Evolutionary conservation across 2,329 filamentous ascomycete species (phyloP), one percentile per base, ranked within the genome.

Genomic region (Cercospora nicotianae): DNA sequence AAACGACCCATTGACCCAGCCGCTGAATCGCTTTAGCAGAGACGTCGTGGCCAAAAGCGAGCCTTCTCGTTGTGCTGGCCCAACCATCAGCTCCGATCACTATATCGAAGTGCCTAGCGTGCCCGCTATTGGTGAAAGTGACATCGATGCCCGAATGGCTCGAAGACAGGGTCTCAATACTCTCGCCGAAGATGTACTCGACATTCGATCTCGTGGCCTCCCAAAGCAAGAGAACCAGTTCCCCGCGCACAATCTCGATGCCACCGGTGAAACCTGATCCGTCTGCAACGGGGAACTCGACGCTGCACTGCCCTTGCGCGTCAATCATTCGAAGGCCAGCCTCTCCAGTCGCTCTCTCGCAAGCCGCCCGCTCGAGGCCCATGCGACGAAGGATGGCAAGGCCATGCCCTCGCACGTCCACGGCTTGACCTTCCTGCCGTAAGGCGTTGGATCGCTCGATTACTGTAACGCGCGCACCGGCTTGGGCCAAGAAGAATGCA

Each of bases 171-270:
- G 64, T 33, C 5, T n/a, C 61, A 30, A 76, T 66, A 16, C 65
- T 70, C 3, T 69, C 72, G 51, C 67, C 67, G 59, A 73, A 74
- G 7, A 69, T 7, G 57, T 75, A 75, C 23, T 72, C 39, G 9
- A 74, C 71, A 7, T 71, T 66, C 4, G 69, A 70, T 28, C 69
- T 74, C 5, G 72, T 72, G 18, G 66, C 71, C 5, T 73, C 64
- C 6, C 84, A 80, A 0, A 87, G 66, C 1, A 87, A 71, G 0
- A 72, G 73, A 12, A 80, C 82, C 31, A 88, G 69, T 63, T 87
- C 83, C 0, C 83, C 85, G 8, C 86, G 78, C 80, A 87, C 66
- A 59, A 88, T 87, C 75, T 87, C 86, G 42, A 81, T 83, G 23
- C 87, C 85, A 0, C 78, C 80, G 0, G 83, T 84, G 26, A 85